A percentile compares a stretch with the other conserved stretches of the same genome.
Conservation (phyloP, 148 eudicot genomes). For the Persicaria maculosa region DNA sequence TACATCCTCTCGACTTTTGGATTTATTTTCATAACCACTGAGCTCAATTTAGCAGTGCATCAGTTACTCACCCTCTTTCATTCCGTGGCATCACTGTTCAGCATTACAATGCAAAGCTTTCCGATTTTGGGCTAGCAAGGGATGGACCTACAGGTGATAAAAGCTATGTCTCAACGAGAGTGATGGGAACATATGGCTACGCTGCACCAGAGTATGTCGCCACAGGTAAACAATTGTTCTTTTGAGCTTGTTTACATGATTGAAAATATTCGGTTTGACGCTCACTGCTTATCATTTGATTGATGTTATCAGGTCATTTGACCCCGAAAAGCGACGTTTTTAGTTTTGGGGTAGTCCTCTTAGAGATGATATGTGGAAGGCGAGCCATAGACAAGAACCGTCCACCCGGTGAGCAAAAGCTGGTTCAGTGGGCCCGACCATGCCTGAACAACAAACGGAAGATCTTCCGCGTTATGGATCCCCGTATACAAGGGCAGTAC, state of each 20-base stretch:
- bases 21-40: not conserved
- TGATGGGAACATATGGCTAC: conserved; percentile 15
- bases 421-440: conserved; percentile 72
- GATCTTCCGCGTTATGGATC: conserved; percentile 57
- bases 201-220: conserved; percentile 13
- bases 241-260: not conserved
- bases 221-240: not conserved
- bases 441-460: conserved; percentile 56
- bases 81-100: not conserved
- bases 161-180: conserved; percentile 14
- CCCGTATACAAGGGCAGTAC: conserved; percentile 69
- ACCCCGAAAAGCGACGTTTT: conserved; percentile 76
- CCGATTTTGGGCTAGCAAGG: conserved; percentile 15
- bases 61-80: not conserved
- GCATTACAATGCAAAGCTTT: conserved; percentile 14
- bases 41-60: not conserved
- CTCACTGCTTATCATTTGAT: not conserved
- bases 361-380: conserved; percentile 70
- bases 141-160: conserved; percentile 11
- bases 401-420: conserved; percentile 58
- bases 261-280: not conserved
- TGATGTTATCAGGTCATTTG: conserved; percentile 49
- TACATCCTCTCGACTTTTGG: conserved; percentile 8
- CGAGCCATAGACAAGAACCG: conserved; percentile 69
- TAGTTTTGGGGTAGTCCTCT: conserved; percentile 88